These are phyloP conservation scores for Schizopora paradoxa DNA, from an alignment of 1,284 basidiomycete species.

Conservation along the genomic window DNA sequence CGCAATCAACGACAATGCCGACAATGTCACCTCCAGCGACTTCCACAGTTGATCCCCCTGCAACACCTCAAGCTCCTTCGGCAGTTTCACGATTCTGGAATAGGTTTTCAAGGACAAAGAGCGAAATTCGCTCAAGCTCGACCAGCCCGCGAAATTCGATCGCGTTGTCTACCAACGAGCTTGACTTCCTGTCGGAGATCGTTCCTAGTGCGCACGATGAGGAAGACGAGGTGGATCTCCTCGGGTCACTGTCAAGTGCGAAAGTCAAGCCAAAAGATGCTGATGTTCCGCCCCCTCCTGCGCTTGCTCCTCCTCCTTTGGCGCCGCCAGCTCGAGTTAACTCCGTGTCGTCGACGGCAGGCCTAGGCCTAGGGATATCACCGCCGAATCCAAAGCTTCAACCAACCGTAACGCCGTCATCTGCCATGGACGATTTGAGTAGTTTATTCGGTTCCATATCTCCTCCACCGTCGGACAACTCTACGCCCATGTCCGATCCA, in stretches of 20 bases:
- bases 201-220: conserved; percentile 50
- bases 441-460: background rate
- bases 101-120: conserved; percentile 52
- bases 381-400: conserved; percentile 6
- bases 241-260: conserved; percentile 34
- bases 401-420: background rate
- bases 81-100: conserved; percentile 25
- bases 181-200: conserved; percentile 72
- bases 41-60: background rate
- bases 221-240: conserved; percentile 32
- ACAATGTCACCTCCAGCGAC: no score
- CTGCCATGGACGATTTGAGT: background rate
- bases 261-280: conserved; percentile 8
- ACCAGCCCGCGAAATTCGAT: conserved; percentile 43
- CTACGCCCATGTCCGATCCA: background rate
- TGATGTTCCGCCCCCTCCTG: conserved; percentile 39
- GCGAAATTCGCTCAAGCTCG: conserved; percentile 25
- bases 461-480: background rate
- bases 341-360: conserved; percentile 20
- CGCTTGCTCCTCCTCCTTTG: conserved; percentile 43
- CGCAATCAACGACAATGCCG: background rate
- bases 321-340: conserved; percentile 36
- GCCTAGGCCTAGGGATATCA: conserved; percentile 12
- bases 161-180: conserved; percentile 62
- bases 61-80: conserved; percentile 15